These are phyloP conservation scores for Letharia columbiana DNA, from an alignment of 495 filamentous ascomycete genomes.

Conservation along the genomic window DNA sequence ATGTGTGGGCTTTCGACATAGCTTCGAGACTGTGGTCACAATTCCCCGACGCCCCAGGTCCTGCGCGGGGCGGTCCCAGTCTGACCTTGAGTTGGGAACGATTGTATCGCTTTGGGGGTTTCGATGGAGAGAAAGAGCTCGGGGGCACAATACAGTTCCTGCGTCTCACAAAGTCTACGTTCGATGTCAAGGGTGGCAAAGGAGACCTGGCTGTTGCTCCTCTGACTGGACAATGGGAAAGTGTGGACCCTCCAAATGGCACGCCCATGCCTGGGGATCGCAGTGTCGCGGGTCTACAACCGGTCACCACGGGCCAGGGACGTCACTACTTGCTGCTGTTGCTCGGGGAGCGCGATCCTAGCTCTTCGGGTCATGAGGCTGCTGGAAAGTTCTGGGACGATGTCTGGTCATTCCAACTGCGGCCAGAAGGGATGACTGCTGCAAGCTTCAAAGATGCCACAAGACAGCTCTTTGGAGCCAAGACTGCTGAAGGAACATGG, in stretches of 20 bases:
- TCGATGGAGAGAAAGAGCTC: constrained; percentile 54
- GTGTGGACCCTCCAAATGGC: constrained; percentile 4
- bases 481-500: constrained; percentile 37
- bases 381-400: constrained; percentile 62
- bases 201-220: constrained; percentile 21
- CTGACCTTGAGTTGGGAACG: constrained; percentile 48
- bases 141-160: constrained; percentile 54
- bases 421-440: constrained; percentile 31
- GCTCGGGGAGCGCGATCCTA: constrained; percentile 59
- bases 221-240: constrained; percentile 23
- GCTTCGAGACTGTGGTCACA: constrained; percentile 50
- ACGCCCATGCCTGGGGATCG: constrained; percentile 30
- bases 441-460: constrained; percentile 28
- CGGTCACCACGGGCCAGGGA: constrained; percentile 43
- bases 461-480: constrained; percentile 44
- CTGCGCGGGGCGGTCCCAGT: constrained; percentile 52
- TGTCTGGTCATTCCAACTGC: constrained; percentile 66
- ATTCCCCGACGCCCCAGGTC: constrained; percentile 51
- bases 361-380: constrained; percentile 51
- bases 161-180: constrained; percentile 15
- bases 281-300: constrained; percentile 40
- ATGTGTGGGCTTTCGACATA: constrained; percentile 67
- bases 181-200: constrained; percentile 25
- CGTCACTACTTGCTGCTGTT: constrained; percentile 54
- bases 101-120: constrained; percentile 67